Evolutionary conservation across 1,284 basidiomycete genomes (phyloP).

Genomic region (Cutaneotrichosporon sp.): DNA sequence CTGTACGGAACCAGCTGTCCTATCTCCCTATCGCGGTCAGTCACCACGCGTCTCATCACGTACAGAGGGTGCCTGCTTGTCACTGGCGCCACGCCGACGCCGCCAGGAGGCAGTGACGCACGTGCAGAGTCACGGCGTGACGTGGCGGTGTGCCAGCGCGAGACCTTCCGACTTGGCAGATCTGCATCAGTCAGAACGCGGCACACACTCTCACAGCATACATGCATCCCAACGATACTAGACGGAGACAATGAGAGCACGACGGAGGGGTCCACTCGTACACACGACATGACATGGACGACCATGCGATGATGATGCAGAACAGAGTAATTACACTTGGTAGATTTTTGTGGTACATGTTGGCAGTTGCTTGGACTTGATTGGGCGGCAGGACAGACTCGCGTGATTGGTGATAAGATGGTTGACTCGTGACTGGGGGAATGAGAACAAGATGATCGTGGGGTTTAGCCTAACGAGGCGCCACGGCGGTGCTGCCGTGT

Average conservation of each 20-base stretch:
- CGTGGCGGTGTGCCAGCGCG: neutral
- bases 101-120: too few relatives aligned
- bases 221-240: slow-evolving; percentile 10
- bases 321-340: slow-evolving; percentile 16
- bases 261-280: neutral
- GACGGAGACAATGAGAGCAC: slow-evolving; percentile 3
- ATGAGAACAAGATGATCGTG: neutral
- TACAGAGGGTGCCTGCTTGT: too few relatives aligned
- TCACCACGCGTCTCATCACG: too few relatives aligned
- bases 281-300: neutral
- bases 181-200: too few relatives aligned
- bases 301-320: slow-evolving; percentile 12
- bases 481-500: slow-evolving; percentile 3
- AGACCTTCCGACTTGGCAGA: too few relatives aligned
- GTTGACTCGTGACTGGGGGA: neutral
- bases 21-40: too few relatives aligned
- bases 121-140: too few relatives aligned
- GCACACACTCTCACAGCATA: slow-evolving; percentile 4
- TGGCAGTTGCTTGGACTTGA: neutral
- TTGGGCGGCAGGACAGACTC: neutral
- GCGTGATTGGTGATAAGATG: slow-evolving; percentile 3
- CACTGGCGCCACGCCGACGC: too few relatives aligned
- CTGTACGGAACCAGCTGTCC: too few relatives aligned
- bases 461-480: slow-evolving; percentile 2
- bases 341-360: slow-evolving; percentile 6